Percentiles rank a stretch among this genome's conserved stretches.
Evolutionary conservation across 306 rosid genomes (phyloP).

Genomic region (Cucurbita maxima): DNA sequence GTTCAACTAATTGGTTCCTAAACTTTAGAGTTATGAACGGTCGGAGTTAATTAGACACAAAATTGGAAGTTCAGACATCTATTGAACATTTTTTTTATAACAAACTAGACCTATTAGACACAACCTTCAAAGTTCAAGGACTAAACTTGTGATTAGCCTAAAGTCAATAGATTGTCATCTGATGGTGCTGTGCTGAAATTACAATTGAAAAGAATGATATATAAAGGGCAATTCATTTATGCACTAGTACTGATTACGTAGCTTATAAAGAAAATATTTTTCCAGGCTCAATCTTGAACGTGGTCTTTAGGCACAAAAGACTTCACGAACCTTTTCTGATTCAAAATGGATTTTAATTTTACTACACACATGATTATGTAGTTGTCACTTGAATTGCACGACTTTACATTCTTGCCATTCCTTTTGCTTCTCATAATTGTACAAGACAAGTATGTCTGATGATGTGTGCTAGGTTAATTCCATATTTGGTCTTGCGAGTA

Average conservation of each 20-base stretch:
- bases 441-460: neutral
- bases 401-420: neutral
- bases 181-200: neutral
- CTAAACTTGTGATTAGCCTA: neutral
- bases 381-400: neutral
- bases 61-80: no score
- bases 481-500: neutral
- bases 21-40: no score
- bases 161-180: neutral
- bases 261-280: neutral
- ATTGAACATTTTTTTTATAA: no score
- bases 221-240: no score
- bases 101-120: no score
- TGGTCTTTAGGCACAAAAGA: neutral
- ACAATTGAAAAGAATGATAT: neutral
- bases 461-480: constrained; percentile 9
- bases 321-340: neutral
- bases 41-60: no score
- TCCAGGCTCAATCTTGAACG: neutral
- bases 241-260: neutral
- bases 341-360: neutral
- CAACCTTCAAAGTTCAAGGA: no score
- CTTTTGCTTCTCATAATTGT: neutral
- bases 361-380: neutral
- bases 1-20: no score